These are phyloP conservation scores for Suillus subluteus DNA, from an alignment of 768 basidiomycete genomes.

Conservation along the genomic window DNA sequence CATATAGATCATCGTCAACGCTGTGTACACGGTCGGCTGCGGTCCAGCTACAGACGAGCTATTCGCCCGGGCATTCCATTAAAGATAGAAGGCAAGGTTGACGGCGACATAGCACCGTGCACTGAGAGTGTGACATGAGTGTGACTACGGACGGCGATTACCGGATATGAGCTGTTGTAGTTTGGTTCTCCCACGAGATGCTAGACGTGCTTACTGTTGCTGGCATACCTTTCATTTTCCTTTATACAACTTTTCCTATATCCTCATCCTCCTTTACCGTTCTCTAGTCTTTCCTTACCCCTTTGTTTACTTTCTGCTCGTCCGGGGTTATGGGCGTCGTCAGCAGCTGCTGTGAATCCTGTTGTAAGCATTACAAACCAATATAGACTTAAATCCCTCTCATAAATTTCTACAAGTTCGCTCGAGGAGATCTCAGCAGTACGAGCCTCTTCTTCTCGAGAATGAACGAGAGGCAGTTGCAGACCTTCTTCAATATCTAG, in stretches of 20 bases:
- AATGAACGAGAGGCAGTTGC: slow-evolving; percentile 98
- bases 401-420: slow-evolving; percentile 54
- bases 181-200: slow-evolving; percentile 29
- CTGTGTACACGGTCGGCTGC: neutral
- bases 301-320: slow-evolving; percentile 6
- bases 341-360: slow-evolving; percentile 82
- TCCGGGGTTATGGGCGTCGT: slow-evolving; percentile 65
- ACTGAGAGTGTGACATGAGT: neutral
- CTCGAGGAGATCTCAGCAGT: slow-evolving; percentile 82
- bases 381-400: slow-evolving; percentile 14
- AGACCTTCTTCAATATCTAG: slow-evolving; percentile 94
- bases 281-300: slow-evolving; percentile 6
- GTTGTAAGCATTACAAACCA: slow-evolving; percentile 56
- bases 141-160: slow-evolving; percentile 20
- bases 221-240: slow-evolving; percentile 19
- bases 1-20: neutral
- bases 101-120: neutral
- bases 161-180: slow-evolving; percentile 24
- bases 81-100: slow-evolving; percentile 1
- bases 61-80: neutral
- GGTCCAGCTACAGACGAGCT: neutral
- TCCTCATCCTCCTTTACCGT: slow-evolving; percentile 14
- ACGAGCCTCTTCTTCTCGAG: slow-evolving; percentile 85
- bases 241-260: slow-evolving; percentile 12
- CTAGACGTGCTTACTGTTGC: slow-evolving; percentile 8